These are phyloP conservation scores for Parascedosporium putredinis DNA, from an alignment of 2,329 filamentous ascomycete species.

Conservation along the genomic window DNA sequence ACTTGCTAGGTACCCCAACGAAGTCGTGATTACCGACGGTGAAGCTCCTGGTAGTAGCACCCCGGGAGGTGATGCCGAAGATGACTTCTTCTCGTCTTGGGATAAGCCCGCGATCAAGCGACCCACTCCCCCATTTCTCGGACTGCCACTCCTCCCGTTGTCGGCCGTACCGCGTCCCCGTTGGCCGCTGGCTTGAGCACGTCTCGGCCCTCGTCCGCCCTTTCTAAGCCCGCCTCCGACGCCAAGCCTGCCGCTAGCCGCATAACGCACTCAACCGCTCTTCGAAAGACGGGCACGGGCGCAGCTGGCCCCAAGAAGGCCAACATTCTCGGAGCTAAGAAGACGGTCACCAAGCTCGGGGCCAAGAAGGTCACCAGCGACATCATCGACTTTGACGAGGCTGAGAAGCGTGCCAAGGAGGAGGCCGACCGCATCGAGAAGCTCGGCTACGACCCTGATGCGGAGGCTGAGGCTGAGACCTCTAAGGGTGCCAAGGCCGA, in stretches of 20 bases:
- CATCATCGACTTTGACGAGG: slow-evolving; percentile 90
- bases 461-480: slow-evolving; percentile 50
- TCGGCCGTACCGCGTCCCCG: slow-evolving; percentile 76
- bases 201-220: slow-evolving; percentile 73
- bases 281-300: slow-evolving; percentile 64
- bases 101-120: slow-evolving; percentile 96
- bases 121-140: slow-evolving; percentile 84
- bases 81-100: slow-evolving; percentile 99
- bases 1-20: slow-evolving; percentile 58
- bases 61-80: slow-evolving; percentile 74
- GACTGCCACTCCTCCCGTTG: slow-evolving; percentile 72
- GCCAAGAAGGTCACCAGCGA: slow-evolving; percentile 81
- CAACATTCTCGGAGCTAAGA: slow-evolving; percentile 79
- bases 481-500: slow-evolving; percentile 36
- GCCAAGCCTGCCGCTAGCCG: slow-evolving; percentile 56
- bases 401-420: slow-evolving; percentile 93
- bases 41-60: slow-evolving; percentile 60
- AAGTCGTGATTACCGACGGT: slow-evolving; percentile 75
- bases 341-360: slow-evolving; percentile 68
- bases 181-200: slow-evolving; percentile 62
- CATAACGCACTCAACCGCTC: slow-evolving; percentile 67
- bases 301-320: slow-evolving; percentile 66
- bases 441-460: slow-evolving; percentile 88
- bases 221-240: slow-evolving; percentile 49
- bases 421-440: slow-evolving; percentile 94